Evolutionary conservation across 192 early-diverging fungal species (phyloP), one percentile per base, ranked within the genome.

Genomic region (Umbelopsis ramanniana): DNA sequence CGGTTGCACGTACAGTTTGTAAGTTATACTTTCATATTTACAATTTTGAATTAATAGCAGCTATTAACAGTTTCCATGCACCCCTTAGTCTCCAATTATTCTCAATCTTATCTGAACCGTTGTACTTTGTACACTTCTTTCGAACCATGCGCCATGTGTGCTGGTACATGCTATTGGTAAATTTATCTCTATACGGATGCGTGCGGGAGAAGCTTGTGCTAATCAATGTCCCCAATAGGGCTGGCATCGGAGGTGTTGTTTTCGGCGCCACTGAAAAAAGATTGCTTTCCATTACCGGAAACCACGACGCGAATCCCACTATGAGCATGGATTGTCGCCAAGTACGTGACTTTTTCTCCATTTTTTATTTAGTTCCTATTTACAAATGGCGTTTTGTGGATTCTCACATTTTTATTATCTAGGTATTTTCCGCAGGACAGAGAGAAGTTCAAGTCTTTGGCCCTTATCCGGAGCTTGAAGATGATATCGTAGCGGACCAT

Each of bases 371-470:
- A 17, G 33, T 35, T 43, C 11, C 11, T 11, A 43, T 11, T 12
- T 43, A 11, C 40, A 43, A n/a, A 43, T 43, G 29, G 8, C 40
- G 0, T 43, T 11, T 43, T 12, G 5, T 37, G 11, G 14, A 63
- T 19, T 8, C 35, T 29, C 57, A 5, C 23, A 29, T 10, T 29
- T 22, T 38, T 8, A 14, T 37, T 63, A 15, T 29, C 22, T 37
- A 63, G 57, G 75, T 76, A 54, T 76, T 76, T 72, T 45, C 46
- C 17, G 70, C 75, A 4, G 75, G 75, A 5, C 75, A 76, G 40
- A 60, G 75, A 55, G 6, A 67, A 52, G 60, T 76, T 1, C 14
- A 76, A 0, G 70, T 76, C 7, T 33, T 55, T n/a, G 75, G 74
- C 33, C 75, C 69, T 9, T 76, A 72, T 38, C 66, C 66, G 46